Percentiles rank a stretch among this genome's conserved stretches.
These are phyloP conservation scores for Oryza punctata DNA, from an alignment of 176 grass and related monocot species.

Conservation along the genomic window DNA sequence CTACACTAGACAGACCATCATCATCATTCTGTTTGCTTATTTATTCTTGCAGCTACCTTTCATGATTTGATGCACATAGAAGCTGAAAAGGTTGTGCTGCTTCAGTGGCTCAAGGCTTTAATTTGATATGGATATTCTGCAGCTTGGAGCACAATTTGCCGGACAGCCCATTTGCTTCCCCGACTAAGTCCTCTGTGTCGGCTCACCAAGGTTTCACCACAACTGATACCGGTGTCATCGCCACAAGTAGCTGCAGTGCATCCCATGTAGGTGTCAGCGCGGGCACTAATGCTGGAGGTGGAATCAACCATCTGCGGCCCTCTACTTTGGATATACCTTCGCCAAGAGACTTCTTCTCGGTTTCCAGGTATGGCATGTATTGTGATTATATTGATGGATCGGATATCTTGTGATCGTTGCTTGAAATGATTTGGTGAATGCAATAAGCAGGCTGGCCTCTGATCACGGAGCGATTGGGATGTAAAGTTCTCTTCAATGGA, in stretches of 20 bases:
- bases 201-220: conserved; percentile 16
- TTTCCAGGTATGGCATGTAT: conserved; percentile 46
- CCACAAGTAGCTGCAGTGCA: conserved; percentile 1
- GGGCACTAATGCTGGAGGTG: conserved; percentile 14
- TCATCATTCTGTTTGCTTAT: conserved; percentile 10
- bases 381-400: background rate
- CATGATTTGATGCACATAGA: conserved; percentile 25
- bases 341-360: conserved; percentile 57
- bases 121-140: conserved; percentile 23
- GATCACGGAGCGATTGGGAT: conserved; percentile 81
- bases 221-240: conserved; percentile 7
- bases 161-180: conserved; percentile 77
- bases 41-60: conserved; percentile 36
- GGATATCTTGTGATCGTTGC: background rate
- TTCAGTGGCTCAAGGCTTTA: background rate
- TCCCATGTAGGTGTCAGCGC: background rate
- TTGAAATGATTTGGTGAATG: conserved; percentile 44
- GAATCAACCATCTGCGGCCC: conserved; percentile 41
- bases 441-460: conserved; percentile 66
- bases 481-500: conserved; percentile 59
- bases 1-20: conserved; percentile 16
- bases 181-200: conserved; percentile 44
- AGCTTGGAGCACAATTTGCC: conserved; percentile 80
- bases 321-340: conserved; percentile 57
- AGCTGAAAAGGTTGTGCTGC: background rate